phyloP scores from a whole-genome alignment of 345 rosid genomes.

The Arabis alpina region DNA sequence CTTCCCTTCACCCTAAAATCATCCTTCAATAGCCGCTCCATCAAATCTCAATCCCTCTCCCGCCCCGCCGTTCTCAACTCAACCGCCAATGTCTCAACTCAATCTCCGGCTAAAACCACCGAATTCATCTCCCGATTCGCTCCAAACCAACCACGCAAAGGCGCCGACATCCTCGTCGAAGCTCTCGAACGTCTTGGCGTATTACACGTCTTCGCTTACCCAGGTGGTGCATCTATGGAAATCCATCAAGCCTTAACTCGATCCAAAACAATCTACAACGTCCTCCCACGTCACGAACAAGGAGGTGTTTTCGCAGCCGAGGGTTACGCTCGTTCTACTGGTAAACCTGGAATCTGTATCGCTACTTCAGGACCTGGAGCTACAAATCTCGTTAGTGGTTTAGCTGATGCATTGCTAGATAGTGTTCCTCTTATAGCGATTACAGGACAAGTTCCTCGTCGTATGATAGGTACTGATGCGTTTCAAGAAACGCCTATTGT shows the following conservation, averaged over 20 bases:
- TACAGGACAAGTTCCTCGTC: slow-evolving; percentile 89
- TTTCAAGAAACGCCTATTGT: slow-evolving; percentile 94
- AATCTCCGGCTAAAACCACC: no score
- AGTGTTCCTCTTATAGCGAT: slow-evolving; percentile 91
- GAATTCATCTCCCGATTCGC: slow-evolving; percentile 52
- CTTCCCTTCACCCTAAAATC: slow-evolving; percentile 43
- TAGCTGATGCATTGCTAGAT: slow-evolving; percentile 87
- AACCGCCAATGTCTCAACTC: slow-evolving; percentile 13
- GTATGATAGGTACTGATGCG: slow-evolving; percentile 96
- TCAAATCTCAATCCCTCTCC: slow-evolving; percentile 41
- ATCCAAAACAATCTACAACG: slow-evolving; percentile 70
- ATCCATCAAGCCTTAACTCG: slow-evolving; percentile 98
- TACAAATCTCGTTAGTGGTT: slow-evolving; percentile 85
- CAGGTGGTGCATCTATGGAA: slow-evolving; percentile 97
- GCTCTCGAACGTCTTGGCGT: slow-evolving; percentile 92
- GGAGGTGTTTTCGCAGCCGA: slow-evolving; percentile 96
- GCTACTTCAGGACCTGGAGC: slow-evolving; percentile 99
- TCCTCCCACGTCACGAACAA: slow-evolving; percentile 96
- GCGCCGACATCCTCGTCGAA: slow-evolving; percentile 90
- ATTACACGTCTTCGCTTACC: slow-evolving; percentile 82
- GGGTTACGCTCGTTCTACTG: slow-evolving; percentile 90
- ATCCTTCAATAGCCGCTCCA: slow-evolving; percentile 41
- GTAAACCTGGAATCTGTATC: slow-evolving; percentile 85
- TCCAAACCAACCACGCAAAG: slow-evolving; percentile 83
- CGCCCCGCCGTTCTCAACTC: slow-evolving; percentile 38